Conservation (phyloP, 2,329 filamentous ascomycete genomes). For the Camillea tinctor region DNA sequence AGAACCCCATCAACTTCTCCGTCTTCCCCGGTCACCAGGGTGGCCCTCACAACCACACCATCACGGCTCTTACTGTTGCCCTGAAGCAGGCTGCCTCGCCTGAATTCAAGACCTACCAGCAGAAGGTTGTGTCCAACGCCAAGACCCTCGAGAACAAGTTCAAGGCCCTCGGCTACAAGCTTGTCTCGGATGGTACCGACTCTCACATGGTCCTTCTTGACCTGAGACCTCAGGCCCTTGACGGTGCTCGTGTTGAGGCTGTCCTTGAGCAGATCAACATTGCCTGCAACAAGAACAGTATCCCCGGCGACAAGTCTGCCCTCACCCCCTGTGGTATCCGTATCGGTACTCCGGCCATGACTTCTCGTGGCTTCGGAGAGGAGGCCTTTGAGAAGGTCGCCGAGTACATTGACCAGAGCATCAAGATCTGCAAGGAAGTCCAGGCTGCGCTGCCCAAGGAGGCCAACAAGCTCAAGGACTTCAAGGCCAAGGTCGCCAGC, state of each 20-base stretch:
- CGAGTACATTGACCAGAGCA: constrained; percentile 81
- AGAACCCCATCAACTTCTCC: constrained; percentile 96
- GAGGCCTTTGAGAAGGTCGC: constrained; percentile 91
- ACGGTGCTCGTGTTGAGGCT: constrained; percentile 92
- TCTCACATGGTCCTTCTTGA: constrained; percentile 97
- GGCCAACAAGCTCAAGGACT: constrained; percentile 99
- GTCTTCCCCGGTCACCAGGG: constrained; percentile 99
- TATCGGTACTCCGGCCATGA: constrained; percentile 97
- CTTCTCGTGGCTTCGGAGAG: constrained; percentile 87
- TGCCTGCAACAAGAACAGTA: constrained; percentile 99
- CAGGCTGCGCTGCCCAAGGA: constrained; percentile 87
- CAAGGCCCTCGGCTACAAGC: constrained; percentile 86
- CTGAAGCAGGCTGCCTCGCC: constrained; percentile 88
- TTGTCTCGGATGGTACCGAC: constrained; percentile 94
- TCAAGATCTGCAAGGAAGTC: constrained; percentile 87
- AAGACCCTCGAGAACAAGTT: constrained; percentile 84
- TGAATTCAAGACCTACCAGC: constrained; percentile 93
- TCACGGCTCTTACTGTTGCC: constrained; percentile 92
- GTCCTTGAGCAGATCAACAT: constrained; percentile 98
- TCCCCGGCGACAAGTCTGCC: constrained; percentile 95
- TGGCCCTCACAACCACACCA: constrained; percentile 99
- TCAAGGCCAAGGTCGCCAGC: constrained; percentile 85
- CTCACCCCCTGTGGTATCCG: constrained; percentile 92
- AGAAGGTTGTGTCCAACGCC: constrained; percentile 89
- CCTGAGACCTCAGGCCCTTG: constrained; percentile 80